Conservation (phyloP, 2,329 filamentous ascomycete genomes). For the Hypoxylon sp. region DNA sequence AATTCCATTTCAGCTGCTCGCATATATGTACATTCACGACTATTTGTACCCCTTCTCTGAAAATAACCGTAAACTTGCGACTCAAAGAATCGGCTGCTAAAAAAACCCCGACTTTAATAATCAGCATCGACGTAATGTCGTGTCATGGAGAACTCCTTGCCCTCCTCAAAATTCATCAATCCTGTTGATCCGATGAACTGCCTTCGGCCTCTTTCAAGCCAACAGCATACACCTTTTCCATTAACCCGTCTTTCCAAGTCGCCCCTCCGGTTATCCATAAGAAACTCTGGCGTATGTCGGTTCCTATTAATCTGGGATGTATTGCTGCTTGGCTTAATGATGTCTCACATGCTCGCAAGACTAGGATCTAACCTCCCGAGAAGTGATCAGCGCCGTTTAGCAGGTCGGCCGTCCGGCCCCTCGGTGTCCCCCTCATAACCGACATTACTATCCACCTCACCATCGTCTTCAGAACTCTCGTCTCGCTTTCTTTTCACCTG, state of each 20-base stretch:
- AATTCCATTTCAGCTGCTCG: neutral
- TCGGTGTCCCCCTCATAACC: neutral
- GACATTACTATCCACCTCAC: neutral
- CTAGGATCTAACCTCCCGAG: neutral
- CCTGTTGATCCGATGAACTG: neutral
- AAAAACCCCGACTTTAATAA: neutral
- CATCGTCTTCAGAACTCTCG: neutral
- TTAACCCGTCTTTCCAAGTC: neutral
- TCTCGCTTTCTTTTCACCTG: slow-evolving; percentile 2
- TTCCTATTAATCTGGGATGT: neutral
- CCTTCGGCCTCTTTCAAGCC: neutral
- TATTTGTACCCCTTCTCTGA: neutral
- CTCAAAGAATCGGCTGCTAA: neutral
- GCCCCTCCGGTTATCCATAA: neutral
- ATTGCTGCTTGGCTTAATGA: neutral
- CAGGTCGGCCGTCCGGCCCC: neutral
- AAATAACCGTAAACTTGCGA: neutral
- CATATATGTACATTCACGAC: neutral
- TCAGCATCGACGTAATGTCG: neutral
- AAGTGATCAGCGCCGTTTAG: neutral
- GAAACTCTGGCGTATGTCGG: neutral
- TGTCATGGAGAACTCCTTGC: neutral
- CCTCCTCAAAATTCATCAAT: neutral
- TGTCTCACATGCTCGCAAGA: neutral
- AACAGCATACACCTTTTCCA: neutral